Percentiles rank a stretch among this genome's conserved stretches.
Conservation (phyloP, 768 basidiomycete species). For the Termitomyces sp. region DNA sequence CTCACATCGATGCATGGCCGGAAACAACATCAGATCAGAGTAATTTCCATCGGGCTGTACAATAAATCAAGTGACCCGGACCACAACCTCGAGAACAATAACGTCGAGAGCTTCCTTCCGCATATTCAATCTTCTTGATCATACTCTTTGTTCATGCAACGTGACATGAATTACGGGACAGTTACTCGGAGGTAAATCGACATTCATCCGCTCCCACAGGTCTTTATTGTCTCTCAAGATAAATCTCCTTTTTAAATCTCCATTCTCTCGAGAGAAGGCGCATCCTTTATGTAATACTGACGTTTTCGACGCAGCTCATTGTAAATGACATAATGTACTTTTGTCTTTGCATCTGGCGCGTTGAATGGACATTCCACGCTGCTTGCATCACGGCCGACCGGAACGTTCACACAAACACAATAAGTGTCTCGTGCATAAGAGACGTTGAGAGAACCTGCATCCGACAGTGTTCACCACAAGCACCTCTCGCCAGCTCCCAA, state of each 20-base stretch:
- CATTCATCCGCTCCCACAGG: background rate
- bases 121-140: too few species aligned
- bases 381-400: background rate
- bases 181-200: background rate
- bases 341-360: background rate
- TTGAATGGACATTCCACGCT: background rate
- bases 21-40: too few species aligned
- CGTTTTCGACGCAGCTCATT: background rate
- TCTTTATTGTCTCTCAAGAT: background rate
- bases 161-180: background rate
- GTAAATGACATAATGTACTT: background rate
- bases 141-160: too few species aligned
- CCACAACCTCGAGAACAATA: too few species aligned
- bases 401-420: background rate
- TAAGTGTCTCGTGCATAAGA: background rate
- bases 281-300: background rate
- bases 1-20: too few species aligned
- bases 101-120: too few species aligned
- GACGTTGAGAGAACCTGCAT: background rate
- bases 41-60: too few species aligned
- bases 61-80: too few species aligned
- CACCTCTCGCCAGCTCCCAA: background rate
- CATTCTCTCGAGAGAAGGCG: too few species aligned
- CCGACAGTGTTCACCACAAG: background rate
- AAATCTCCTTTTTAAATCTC: too few species aligned